Evolutionary conservation across 441 rosid species (phyloP).

Genomic region (Pelargonium citronellum): DNA sequence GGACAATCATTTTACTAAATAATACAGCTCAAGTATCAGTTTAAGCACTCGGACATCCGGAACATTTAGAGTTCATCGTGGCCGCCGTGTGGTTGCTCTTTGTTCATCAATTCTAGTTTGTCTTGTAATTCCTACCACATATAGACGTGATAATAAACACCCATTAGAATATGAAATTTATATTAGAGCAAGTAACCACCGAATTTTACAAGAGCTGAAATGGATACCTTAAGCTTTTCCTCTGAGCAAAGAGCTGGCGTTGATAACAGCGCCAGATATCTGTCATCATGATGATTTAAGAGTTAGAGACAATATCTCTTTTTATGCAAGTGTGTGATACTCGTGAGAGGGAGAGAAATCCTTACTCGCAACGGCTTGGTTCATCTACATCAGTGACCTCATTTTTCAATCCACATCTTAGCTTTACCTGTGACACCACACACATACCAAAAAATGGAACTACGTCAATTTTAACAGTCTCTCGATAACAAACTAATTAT

Average conservation of each 20-base stretch:
- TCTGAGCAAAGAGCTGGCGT: conserved; percentile 79
- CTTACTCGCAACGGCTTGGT: conserved; percentile 99
- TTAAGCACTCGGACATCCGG: neutral
- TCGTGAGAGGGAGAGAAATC: conserved; percentile 10
- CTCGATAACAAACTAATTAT: neutral
- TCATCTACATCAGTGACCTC: conserved; percentile 85
- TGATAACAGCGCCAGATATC: conserved; percentile 63
- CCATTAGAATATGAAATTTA: conserved; percentile 2
- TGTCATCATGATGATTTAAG: conserved; percentile 24
- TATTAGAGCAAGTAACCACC: neutral
- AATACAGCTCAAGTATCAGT: neutral
- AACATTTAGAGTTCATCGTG: conserved; percentile 66
- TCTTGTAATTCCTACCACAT: conserved; percentile 56
- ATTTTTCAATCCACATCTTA: conserved; percentile 72
- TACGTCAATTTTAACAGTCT: neutral
- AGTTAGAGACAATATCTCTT: neutral
- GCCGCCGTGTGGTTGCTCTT: conserved; percentile 38
- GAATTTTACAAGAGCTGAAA: neutral
- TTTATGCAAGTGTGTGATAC: neutral
- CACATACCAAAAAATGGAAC: neutral
- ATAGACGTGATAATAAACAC: neutral
- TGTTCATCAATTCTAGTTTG: conserved; percentile 61
- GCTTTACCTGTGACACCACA: conserved; percentile 47
- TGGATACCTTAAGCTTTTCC: conserved; percentile 62
- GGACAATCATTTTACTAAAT: too few relatives aligned